Evolutionary conservation across 2,329 filamentous ascomycete genomes (phyloP), one percentile per base, ranked within the genome.

Genomic region (Drechslerella stenobrocha): DNA sequence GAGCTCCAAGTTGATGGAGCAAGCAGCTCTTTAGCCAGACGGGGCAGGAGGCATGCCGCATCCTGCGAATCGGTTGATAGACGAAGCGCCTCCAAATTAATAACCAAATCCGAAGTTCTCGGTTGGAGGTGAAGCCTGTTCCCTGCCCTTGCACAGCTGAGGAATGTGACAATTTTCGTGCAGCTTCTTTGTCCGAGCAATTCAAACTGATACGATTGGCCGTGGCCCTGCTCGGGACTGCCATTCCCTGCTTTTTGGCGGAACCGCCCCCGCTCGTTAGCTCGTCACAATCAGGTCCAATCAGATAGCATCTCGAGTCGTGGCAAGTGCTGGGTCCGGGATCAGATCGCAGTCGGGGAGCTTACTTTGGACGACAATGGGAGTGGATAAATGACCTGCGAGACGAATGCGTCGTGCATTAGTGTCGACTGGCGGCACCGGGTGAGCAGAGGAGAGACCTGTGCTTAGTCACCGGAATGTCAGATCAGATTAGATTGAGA

Each of bases 151-250:
- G 22, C 26, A 47, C 2, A 47, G 40, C 47, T 37, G 34, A 53
- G 47, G 63, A 67, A 60, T 66, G 55, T 66, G 61, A 60, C 50
- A 60, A 60, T 55, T 67, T 55, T 55, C 50, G 50, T 67, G 61
- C 61, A 52, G 7, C 15, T 20, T 42, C 8, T 42, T 52, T 32
- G 30, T 35, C 15, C 13, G 32, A 22, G 52, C 30, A 59, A 58
- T 58, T 53, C 34, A 15, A 37, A 22, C 15, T 18, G 2, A 26
- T 58, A 53, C 48, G 46, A 66, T 66, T 66, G 61, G 61, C 42
- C 59, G 22, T n/a, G 8, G 4, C 13, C 4, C 37, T 42, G 37
- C 22, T 20, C 13, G 9, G 22, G 22, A 20, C 15, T 6, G 7
- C 4, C 13, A 42, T 5, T 18, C 37, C 37, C 15, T 42, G 37